Conservation (phyloP, 352 stramenopile species). For the Phytophthora sp. region DNA sequence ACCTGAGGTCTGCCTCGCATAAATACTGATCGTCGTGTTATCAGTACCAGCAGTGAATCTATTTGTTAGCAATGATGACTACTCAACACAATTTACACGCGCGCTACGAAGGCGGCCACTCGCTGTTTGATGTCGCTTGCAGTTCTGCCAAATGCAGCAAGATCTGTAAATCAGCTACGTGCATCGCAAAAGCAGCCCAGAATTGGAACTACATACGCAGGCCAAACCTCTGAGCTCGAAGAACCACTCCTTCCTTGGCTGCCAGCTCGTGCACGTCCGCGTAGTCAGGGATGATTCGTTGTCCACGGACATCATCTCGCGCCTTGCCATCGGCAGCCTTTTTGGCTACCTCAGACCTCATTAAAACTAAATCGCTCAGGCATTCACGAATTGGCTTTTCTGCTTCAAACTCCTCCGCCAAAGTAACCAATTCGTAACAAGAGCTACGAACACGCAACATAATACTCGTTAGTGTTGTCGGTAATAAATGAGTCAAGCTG, state of each 20-base stretch:
- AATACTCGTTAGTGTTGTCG: too few relatives aligned
- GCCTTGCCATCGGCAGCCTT: constrained; percentile 71
- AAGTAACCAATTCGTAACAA: constrained; percentile 41
- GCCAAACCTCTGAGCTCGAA: constrained; percentile 53
- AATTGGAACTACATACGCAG: constrained; percentile 4
- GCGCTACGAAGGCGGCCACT: constrained; percentile 40
- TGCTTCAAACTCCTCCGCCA: constrained; percentile 53
- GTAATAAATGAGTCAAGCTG: neutral
- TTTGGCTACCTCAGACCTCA: constrained; percentile 54
- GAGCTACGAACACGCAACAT: constrained; percentile 17
- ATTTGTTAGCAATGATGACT: constrained; percentile 13
- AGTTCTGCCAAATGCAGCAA: constrained; percentile 21
- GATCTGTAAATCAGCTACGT: too few relatives aligned
- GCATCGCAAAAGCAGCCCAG: too few relatives aligned
- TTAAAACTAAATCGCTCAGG: constrained; percentile 65
- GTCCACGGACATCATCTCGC: constrained; percentile 73
- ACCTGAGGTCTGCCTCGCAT: constrained; percentile 27
- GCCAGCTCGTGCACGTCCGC: constrained; percentile 62
- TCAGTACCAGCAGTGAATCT: constrained; percentile 17
- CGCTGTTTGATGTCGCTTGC: constrained; percentile 35
- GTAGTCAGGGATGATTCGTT: constrained; percentile 79
- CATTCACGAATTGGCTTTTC: constrained; percentile 49
- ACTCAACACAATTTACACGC: constrained; percentile 23
- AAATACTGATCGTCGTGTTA: constrained; percentile 1
- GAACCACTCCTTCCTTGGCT: constrained; percentile 48